Evolutionary conservation across 306 rosid genomes (phyloP), one percentile per base, ranked within the genome.

Genomic region (Fragaria iinumae): DNA sequence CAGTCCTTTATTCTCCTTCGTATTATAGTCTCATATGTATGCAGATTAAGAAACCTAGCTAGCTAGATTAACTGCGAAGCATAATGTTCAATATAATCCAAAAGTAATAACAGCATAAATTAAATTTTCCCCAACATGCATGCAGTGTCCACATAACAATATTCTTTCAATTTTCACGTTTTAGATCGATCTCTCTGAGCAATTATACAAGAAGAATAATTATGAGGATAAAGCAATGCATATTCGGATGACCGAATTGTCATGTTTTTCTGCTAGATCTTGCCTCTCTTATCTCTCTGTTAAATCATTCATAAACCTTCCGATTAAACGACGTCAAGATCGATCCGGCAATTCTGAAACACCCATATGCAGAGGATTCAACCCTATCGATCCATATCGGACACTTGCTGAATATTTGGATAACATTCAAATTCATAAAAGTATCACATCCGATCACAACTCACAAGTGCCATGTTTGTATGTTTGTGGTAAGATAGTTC

Each of bases 211-310:
- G 39, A 69, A 78, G 0, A 43, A 84, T 55, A 71, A 2, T 62
- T 34, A 59, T 49, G 66, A 73, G 75, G 76, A 83, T 81, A 80
- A 68, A 52, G 65, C 79, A 71, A 32, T 32, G 34, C 93, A 87
- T 91, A 84, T 90, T 18, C 90, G 84, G 73, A 76, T 87, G 81
- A 79, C 79, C 84, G 75, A 55, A 49, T 43, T 74, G 49, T 73
- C 76, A 45, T 87, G 87, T 79, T 85, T 78, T 72, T 79, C 44
- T 78, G 85, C 49, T 88, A 34, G 74, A 81, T 83, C 81, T 82
- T 85, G 82, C 74, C 79, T 36, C 34, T 41, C 69, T 83, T 32
- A 36, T 14, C 32, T 68, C 67, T 67, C 49, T 56, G 64, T 39
- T n/a, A 44, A 66, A 73, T 77, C 72, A 9, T 57, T 49, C 32